phyloP scores from a whole-genome alignment of 2,329 filamentous ascomycete species.

The Diaporthe ampelina region DNA sequence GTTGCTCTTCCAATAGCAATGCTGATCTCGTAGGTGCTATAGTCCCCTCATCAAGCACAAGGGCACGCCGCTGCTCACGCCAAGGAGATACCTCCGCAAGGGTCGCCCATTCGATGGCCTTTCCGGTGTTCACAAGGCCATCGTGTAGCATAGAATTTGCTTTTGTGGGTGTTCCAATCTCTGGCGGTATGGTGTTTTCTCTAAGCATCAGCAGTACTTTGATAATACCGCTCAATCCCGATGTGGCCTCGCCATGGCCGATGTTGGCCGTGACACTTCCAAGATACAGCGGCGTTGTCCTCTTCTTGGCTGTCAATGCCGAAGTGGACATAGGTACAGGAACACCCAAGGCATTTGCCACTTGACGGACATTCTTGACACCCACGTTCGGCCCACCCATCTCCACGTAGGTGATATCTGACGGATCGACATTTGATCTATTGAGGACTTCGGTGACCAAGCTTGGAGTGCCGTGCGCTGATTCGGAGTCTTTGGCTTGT shows the following conservation, averaged over 20 bases:
- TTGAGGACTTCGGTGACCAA: slow-evolving; percentile 79
- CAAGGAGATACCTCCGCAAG: rapidly evolving
- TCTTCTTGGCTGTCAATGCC: slow-evolving; percentile 53
- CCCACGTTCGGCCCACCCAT: slow-evolving; percentile 85
- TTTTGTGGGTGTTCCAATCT: slow-evolving; percentile 42
- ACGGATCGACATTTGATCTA: slow-evolving; percentile 79
- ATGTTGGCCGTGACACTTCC: slow-evolving; percentile 67
- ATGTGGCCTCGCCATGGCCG: slow-evolving; percentile 41
- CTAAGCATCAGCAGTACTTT: slow-evolving; percentile 43
- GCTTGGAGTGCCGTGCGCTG: slow-evolving; percentile 54
- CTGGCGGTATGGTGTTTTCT: slow-evolving; percentile 41
- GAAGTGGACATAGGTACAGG: slow-evolving; percentile 58
- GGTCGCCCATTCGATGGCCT: neutral
- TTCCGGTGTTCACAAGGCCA: neutral
- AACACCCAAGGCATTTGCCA: slow-evolving; percentile 76
- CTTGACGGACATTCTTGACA: slow-evolving; percentile 85
- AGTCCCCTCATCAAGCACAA: slow-evolving; percentile 75
- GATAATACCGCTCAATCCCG: slow-evolving; percentile 41
- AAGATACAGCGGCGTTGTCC: slow-evolving; percentile 64
- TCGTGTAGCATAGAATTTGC: slow-evolving; percentile 46
- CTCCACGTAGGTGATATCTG: slow-evolving; percentile 85
- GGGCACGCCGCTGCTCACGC: slow-evolving; percentile 58
- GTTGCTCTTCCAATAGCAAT: slow-evolving; percentile 76
- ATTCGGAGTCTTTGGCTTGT: slow-evolving; percentile 77
- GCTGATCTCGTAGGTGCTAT: slow-evolving; percentile 80